Base-by-base conservation (phyloP, 164 flowering plant species). In the Chloranthus sessilifolius region DNA sequence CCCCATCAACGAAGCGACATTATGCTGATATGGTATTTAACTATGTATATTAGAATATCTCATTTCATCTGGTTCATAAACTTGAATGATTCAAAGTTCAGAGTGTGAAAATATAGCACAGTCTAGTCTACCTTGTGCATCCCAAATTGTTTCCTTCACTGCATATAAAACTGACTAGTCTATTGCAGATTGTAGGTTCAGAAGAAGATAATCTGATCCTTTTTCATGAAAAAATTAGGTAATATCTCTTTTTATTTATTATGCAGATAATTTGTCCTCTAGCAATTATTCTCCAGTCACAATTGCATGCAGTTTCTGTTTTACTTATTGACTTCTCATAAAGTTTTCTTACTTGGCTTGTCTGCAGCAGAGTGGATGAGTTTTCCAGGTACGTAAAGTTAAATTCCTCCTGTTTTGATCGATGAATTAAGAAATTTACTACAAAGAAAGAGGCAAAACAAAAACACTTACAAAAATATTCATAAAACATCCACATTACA, bases 1-100 rank as follows among this genome's bases (percentile, higher is more conserved):
- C 53, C 27, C 74, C 71, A 60, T 70, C 80, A 55, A 47, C 60
- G 27, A 87, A 81, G 67, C 71, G 76, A 6, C 90, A 81, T 60
- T 89, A 66, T 74, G 96, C 96, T 66, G 96, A 89, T 58, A 78
- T 94, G 95, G 97, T 89, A 66, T n/a, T n/a, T n/a, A n/a, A n/a
- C n/a, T n/a, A n/a, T 42, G 68, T 64, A 30, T 12, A 56, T 43
- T n/a, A 23, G 27, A 49, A 42, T 40, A 14, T 20, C 7, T 43
- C 38, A 2, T 15, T 7, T 23, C 16, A 7, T 35, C 10, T 35
- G 45, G 34, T 45, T 24, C 14, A 17, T 25, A 25, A 12, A 12
- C 24, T n/a, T 35, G 10, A 20, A 23, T 23, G 7, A 29, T 49
- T n/a, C n/a, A n/a, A n/a, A n/a, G n/a, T n/a, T n/a, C n/a, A n/a